Conservation (phyloP, 2,329 filamentous ascomycete genomes). For the Arachnopeziza araneosa region DNA sequence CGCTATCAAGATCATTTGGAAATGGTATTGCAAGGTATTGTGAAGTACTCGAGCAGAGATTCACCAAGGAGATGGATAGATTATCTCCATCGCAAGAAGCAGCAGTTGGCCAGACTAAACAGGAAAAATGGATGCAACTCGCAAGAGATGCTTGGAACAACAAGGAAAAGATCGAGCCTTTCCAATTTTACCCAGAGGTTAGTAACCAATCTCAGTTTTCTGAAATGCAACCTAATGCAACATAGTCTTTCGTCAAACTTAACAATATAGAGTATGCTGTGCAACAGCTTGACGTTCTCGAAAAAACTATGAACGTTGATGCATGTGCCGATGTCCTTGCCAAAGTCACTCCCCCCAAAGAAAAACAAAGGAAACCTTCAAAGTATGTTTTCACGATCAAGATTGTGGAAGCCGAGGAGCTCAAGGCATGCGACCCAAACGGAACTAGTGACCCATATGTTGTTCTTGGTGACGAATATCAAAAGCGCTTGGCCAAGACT, state of each 20-base stretch:
- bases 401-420: conserved; percentile 93
- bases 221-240: conserved; percentile 25
- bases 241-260: conserved; percentile 88
- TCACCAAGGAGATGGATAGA: conserved; percentile 88
- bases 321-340: conserved; percentile 78
- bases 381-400: conserved; percentile 99
- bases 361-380: conserved; percentile 58
- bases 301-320: conserved; percentile 86
- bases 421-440: conserved; percentile 96
- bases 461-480: conserved; percentile 93
- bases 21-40: conserved; percentile 83
- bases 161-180: conserved; percentile 91
- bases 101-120: conserved; percentile 69
- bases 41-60: conserved; percentile 80
- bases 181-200: conserved; percentile 92
- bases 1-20: conserved; percentile 78
- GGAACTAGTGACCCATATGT: conserved; percentile 95
- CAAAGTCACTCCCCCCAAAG: conserved; percentile 64
- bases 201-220: conserved; percentile 25
- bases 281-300: conserved; percentile 83
- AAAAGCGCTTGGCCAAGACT: conserved; percentile 93
- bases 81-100: conserved; percentile 83
- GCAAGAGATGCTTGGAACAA: conserved; percentile 90
- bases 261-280: conserved; percentile 97
- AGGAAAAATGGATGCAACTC: conserved; percentile 89